Evolutionary conservation across 2,329 filamentous ascomycete species (phyloP), one percentile per base, ranked within the genome.

Genomic region (Magnaporthales sp.): DNA sequence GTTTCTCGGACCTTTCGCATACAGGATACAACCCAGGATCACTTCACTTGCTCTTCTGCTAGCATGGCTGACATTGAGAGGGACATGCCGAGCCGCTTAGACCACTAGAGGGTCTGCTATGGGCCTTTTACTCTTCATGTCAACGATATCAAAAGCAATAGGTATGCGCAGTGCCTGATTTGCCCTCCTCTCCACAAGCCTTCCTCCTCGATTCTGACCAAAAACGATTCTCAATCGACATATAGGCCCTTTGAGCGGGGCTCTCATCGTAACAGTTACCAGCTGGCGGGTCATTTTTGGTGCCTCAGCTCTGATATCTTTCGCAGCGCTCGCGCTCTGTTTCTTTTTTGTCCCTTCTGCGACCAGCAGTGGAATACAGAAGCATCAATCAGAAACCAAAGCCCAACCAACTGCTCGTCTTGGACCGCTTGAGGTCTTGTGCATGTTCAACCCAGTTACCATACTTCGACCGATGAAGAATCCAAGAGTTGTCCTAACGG

Each of bases 251-350:
- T 90, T 92, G 71, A 80, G 93, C 10, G 86, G 91, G 66, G 91
- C 90, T 27, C 87, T 92, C 61, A 91, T 94, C 64, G 89, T 93
- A 19, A 93, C 90, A 0, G 92, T 87, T 75, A 81, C 83, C 7
- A 84, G 82, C 2, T 94, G 91, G 91, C 83, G 89, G 22, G 84
- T 85, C 7, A 73, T 78, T 11, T 73, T 73, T 51, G 77, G 75
- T 73, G 61, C 76, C 3, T 76, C 77, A 65, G 69, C 69, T 10
- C 71, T 67, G 19, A 76, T 77, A 74, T 67, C 71, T 10, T 72
- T 72, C 19, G 11, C 73, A 1, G 71, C 71, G 1, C 68, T 78
- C 8, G 30, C 73, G 9, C 66, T 75, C 3, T 71, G 75, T 0
- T 29, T 75, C 2, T 64, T 73, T 22, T 70, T 75, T 46, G 68